Percentiles rank a stretch among this genome's conserved stretches.
phyloP scores from a whole-genome alignment of 176 grass and related monocot species.

The Aechmea fasciata region DNA sequence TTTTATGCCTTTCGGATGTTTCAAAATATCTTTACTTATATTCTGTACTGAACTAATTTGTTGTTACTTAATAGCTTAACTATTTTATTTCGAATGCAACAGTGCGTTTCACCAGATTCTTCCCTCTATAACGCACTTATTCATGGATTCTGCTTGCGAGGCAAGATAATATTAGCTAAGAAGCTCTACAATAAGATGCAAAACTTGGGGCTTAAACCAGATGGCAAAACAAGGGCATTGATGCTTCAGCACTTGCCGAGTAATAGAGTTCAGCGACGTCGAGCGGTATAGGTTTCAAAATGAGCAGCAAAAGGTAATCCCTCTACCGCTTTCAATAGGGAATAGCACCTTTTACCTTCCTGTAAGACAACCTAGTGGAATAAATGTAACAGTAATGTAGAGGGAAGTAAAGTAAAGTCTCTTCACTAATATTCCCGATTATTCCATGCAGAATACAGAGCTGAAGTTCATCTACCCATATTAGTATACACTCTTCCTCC shows the following conservation, averaged over 20 bases:
- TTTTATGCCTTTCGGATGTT: neutral
- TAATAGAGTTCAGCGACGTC: neutral
- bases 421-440: too few relatives aligned
- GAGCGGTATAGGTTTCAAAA: neutral
- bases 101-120: slow-evolving; percentile 43
- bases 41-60: neutral
- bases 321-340: neutral
- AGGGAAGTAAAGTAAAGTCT: too few relatives aligned
- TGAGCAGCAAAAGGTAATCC: neutral
- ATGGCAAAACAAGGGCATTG: slow-evolving; percentile 62
- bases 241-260: slow-evolving; percentile 59
- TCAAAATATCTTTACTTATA: neutral
- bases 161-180: slow-evolving; percentile 47
- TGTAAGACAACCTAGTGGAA: too few relatives aligned
- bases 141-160: slow-evolving; percentile 69
- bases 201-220: slow-evolving; percentile 51
- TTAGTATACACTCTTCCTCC: too few relatives aligned
- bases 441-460: too few relatives aligned
- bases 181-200: slow-evolving; percentile 50
- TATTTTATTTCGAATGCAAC: slow-evolving; percentile 10
- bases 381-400: too few relatives aligned
- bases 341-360: too few relatives aligned
- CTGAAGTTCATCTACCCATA: too few relatives aligned
- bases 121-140: slow-evolving; percentile 64
- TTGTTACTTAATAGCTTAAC: neutral